phyloP scores from a whole-genome alignment of 441 rosid genomes.

The Arabidopsis lyrata region DNA sequence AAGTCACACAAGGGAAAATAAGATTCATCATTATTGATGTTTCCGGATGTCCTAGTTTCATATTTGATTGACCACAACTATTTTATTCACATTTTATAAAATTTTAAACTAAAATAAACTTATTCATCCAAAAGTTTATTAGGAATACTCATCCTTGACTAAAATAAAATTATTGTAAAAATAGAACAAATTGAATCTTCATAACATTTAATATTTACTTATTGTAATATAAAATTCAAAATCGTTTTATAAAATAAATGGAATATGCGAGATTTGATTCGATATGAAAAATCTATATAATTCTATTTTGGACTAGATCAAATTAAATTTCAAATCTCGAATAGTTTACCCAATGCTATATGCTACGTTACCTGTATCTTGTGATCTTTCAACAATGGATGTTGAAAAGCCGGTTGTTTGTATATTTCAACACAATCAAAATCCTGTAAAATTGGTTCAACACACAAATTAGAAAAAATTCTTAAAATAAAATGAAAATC shows the following conservation, averaged over 20 bases:
- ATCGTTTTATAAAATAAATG: no score
- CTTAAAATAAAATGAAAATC: background rate
- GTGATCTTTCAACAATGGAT: slow-evolving; percentile 38
- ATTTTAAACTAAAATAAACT: background rate
- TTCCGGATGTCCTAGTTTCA: background rate
- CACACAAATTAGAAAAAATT: background rate
- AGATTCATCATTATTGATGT: background rate
- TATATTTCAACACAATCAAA: slow-evolving; percentile 34
- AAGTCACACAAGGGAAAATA: background rate
- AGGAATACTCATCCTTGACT: background rate
- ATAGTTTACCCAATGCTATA: no score
- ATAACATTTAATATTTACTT: no score
- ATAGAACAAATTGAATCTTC: no score
- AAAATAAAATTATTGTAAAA: no score
- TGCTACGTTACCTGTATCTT: slow-evolving; percentile 31
- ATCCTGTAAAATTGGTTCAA: slow-evolving; percentile 13
- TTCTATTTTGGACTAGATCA: no score
- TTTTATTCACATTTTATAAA: background rate
- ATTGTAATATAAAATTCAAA: no score
- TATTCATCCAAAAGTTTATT: background rate
- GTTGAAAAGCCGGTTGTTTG: slow-evolving; percentile 39
- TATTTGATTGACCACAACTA: background rate
- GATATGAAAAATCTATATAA: no score
- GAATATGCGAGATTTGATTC: background rate
- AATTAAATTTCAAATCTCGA: background rate